A percentile compares a stretch with the other conserved stretches of the same genome.
These are phyloP conservation scores for Vanrija sp. DNA, from an alignment of 1,284 basidiomycete species.

Conservation along the genomic window DNA sequence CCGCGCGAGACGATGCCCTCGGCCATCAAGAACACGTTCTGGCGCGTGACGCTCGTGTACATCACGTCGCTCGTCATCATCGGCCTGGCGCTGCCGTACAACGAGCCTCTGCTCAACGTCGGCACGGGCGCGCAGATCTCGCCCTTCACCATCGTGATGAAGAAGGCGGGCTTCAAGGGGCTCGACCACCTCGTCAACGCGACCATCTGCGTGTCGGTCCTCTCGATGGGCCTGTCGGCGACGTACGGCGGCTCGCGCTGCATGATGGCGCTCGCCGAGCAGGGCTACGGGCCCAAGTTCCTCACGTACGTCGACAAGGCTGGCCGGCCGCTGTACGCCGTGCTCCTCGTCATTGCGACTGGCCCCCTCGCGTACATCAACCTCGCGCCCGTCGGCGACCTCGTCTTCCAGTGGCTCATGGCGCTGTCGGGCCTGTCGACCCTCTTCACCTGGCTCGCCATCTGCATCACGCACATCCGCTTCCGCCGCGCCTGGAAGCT, in stretches of 20 bases:
- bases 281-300: slow-evolving; percentile 50
- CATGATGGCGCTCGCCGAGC: slow-evolving; percentile 43
- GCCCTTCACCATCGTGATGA: slow-evolving; percentile 54
- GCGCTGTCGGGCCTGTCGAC: slow-evolving; percentile 54
- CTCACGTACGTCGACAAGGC: slow-evolving; percentile 54
- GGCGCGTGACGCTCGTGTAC: slow-evolving; percentile 57
- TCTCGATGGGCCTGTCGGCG: slow-evolving; percentile 44
- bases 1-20: slow-evolving; percentile 16
- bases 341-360: slow-evolving; percentile 43
- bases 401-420: slow-evolving; percentile 51
- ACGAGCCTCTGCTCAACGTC: slow-evolving; percentile 38
- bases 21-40: slow-evolving; percentile 49
- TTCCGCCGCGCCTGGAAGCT: slow-evolving; percentile 50
- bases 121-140: slow-evolving; percentile 50
- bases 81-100: slow-evolving; percentile 51
- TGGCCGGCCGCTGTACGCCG: slow-evolving; percentile 52
- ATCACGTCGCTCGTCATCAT: slow-evolving; percentile 53
- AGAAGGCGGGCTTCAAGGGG: slow-evolving; percentile 47
- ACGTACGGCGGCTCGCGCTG: slow-evolving; percentile 46
- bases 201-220: slow-evolving; percentile 50
- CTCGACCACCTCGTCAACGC: slow-evolving; percentile 52
- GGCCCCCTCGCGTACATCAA: slow-evolving; percentile 49
- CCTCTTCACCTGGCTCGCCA: slow-evolving; percentile 52
- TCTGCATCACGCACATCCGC: slow-evolving; percentile 39
- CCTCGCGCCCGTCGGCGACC: slow-evolving; percentile 42